Evolutionary conservation across 441 rosid species (phyloP), one percentile per base, ranked within the genome.

Genomic region (Euphorbia corollata): DNA sequence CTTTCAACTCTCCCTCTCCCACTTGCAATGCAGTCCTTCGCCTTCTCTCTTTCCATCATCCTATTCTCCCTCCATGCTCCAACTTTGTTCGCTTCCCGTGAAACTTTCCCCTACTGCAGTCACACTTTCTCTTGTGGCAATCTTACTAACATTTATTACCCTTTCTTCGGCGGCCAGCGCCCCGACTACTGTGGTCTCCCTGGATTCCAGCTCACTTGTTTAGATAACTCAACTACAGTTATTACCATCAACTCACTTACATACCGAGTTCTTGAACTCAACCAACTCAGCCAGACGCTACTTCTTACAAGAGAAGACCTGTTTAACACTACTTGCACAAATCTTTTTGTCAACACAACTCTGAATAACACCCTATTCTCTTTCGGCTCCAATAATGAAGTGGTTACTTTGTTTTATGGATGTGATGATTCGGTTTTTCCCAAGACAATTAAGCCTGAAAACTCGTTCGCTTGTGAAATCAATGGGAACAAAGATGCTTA

Each of bases 141-240:
- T 61, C 54, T 80, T 5, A 36, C 41, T 6, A 62, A 74, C 72
- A 23, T 76, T 56, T 8, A 75, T 63, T 78, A 74, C 77, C 83
- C 84, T 61, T 80, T 82, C 80, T 72, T 75, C 53, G 78, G 79
- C 67, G 80, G 77, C 63, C 23, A 18, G 20, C 79, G 74, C 32
- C 86, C 83, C 6, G 20, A 57, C 55, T 10, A 64, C 72, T 79
- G 82, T 65, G 80, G 78, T 41, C 77, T 67, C 0, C 84, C 79
- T 4, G 75, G 67, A 8, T 78, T 78, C 70, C 75, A 18, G 24
- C 81, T 82, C 48, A 23, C 51, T 23, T 74, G 82, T 68, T 1
- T 30, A 0, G 56, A 53, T 8, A 59, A 63, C 51, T 27, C 56
- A 9, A 43, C 43, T 20, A 38, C 82, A 20, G n/a, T 59, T 45